Evolutionary conservation across 331 rosid genomes (phyloP).

Genomic region (Acacia concinna): DNA sequence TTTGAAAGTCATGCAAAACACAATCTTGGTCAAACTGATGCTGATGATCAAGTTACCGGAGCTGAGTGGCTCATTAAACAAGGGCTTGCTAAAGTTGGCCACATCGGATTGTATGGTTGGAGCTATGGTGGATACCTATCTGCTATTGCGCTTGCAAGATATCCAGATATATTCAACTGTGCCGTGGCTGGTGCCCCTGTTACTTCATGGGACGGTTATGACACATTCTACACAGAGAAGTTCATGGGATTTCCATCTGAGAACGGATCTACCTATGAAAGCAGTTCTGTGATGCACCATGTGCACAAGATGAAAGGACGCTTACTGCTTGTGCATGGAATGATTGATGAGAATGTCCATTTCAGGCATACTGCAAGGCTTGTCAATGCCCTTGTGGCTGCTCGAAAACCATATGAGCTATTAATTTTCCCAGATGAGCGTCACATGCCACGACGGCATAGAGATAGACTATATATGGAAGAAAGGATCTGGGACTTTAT

Average conservation of each 20-base stretch:
- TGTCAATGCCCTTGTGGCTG: constrained; percentile 78
- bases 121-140: constrained; percentile 97
- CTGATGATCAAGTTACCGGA: constrained; percentile 85
- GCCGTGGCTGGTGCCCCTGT: constrained; percentile 91
- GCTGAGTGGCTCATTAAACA: constrained; percentile 84
- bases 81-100: constrained; percentile 78
- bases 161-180: constrained; percentile 71
- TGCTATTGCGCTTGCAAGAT: constrained; percentile 74
- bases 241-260: constrained; percentile 87
- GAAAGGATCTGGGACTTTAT: constrained; percentile 95
- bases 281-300: constrained; percentile 68
- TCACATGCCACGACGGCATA: constrained; percentile 83
- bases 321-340: constrained; percentile 86
- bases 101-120: constrained; percentile 93
- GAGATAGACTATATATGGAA: constrained; percentile 90
- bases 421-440: constrained; percentile 90
- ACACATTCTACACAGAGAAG: constrained; percentile 94
- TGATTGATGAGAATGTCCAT: constrained; percentile 97
- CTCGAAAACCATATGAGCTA: constrained; percentile 81
- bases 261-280: constrained; percentile 50
- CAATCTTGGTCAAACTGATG: constrained; percentile 72
- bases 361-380: constrained; percentile 97
- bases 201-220: constrained; percentile 96
- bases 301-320: constrained; percentile 70
- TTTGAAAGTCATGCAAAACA: constrained; percentile 71